These are phyloP conservation scores for Colletotrichum abscissum DNA, from an alignment of 2,329 filamentous ascomycete species.

Conservation along the genomic window DNA sequence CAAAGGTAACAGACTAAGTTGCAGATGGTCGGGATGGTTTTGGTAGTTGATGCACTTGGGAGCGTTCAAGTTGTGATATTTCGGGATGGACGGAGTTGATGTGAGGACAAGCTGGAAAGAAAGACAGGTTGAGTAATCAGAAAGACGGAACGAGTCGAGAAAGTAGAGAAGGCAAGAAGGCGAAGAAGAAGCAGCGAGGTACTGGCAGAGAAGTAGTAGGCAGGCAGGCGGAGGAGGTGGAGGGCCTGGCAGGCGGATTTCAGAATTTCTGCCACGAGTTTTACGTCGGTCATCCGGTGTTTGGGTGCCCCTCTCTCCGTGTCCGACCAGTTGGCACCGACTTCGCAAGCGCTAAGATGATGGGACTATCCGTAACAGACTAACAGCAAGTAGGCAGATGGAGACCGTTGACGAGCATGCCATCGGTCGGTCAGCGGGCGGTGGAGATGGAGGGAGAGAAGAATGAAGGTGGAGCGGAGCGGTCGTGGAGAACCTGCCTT, in stretches of 20 bases:
- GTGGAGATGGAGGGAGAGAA: conserved; percentile 6
- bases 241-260: conserved; percentile 1
- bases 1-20: conserved; percentile 11
- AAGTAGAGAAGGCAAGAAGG: background rate
- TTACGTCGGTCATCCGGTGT: conserved; percentile 31
- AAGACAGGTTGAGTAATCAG: background rate
- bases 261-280: conserved; percentile 31
- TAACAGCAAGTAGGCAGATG: background rate
- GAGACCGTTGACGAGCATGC: conserved; percentile 17
- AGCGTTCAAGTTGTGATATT: background rate
- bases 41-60: background rate
- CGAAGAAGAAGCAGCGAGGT: background rate
- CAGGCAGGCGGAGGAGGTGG: background rate
- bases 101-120: background rate
- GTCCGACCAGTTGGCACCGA: conserved; percentile 26
- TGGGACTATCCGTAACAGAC: background rate
- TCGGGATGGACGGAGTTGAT: background rate
- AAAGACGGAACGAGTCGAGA: background rate
- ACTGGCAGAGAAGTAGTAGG: background rate
- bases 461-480: background rate
- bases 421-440: conserved; percentile 13
- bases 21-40: background rate
- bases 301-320: conserved; percentile 30
- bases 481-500: conserved; percentile 17
- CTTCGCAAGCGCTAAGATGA: conserved; percentile 32